Base-by-base conservation (phyloP, 2,329 filamentous ascomycete genomes). In the Clarireedia homoeocarpa region DNA sequence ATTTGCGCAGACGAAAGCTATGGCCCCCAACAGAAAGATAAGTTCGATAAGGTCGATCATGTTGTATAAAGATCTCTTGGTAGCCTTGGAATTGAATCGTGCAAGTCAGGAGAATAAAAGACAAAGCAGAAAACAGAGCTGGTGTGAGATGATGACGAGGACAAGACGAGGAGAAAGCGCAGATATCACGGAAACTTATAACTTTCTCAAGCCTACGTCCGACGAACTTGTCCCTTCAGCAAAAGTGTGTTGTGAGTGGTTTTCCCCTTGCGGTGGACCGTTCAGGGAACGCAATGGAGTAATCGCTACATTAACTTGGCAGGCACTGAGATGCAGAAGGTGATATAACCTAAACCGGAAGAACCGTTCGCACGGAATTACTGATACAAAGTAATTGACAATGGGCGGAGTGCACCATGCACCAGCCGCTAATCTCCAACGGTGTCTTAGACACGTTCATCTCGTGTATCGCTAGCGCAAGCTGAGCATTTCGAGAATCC, bases 1-100 rank as follows among this genome's bases (percentile, higher is more conserved):
- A n/a, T n/a, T 5, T 48, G 30, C 40, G 6, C 27, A 48, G 20
- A 44, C 34, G 26, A 39, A 38, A n/a, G 42, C 51, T 48, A 53
- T 14, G 20, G 30, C 51, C 15, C 42, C 30, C 6, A 53, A 26
- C 4, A 48, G 27, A 2, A 53, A 6, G 15, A 53, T 48, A 14
- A 48, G 7, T 3, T 53, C 51, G 15, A 53, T 48, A 14, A 48
- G 7, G 5, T 53, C 51, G 17, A 53, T 23, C 42, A 53, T 53
- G 1, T 27, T 48, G 30, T 5, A 39, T 30, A 53, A 10, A 4
- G 23, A 48, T 24, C 12, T 23, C 4, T 20, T 12, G n/a, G 20
- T 26, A 17, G 20, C 51, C 26, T n/a, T 39, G 39, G 42, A 39
- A 53, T 48, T 48, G 42, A 48, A 53, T 39, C 15, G 5, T 12